Base-by-base conservation (phyloP, 805 yeast genomes). In the Kodamaea sagamina region DNA sequence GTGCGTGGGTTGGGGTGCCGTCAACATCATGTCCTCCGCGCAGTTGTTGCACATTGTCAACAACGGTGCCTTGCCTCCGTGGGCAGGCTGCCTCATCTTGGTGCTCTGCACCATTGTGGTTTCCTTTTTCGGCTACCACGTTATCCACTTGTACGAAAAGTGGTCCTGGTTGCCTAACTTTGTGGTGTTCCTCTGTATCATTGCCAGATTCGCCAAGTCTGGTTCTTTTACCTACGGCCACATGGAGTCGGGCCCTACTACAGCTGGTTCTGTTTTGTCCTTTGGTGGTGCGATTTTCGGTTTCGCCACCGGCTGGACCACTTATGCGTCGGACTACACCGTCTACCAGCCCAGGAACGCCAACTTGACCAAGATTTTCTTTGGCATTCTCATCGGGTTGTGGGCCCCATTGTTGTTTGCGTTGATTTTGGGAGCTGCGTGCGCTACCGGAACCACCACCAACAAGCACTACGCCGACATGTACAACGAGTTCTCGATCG, bases 1-100 rank as follows among this genome's bases (percentile, higher is more conserved):
- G 19, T 87, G 96, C 77, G 79, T 89, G 43, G 97, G 97, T 55
- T 90, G 97, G 97, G 86, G 93, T 65, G 88, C 96, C 7, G 92
- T 89, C 37, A 90, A 90, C 67, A 87, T 86, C 48, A 86, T 89
- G 79, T 85, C 89, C 22, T 81, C 93, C 26, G 96, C 96, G 17
- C 93, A 88, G 63, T 69, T 89, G 50, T 71, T 89, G 47, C 81
- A 84, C 66, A 79, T 85, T 59, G 84, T 90, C 47, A 88, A 88
- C 71, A 69, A 72, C 48, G 72, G 71, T 28, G 68, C 69, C 19
- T 70, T 84, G 52, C 97, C 97, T 31, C 86, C 92, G 28, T 86
- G 95, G 93, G 97, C 89, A 28, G 97, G 93, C 26, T 84, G 95
- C 65, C 56, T 90, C 41, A 77, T 90, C 46, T 70, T 90, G 54